Percentiles rank a stretch among this genome's conserved stretches.
These are phyloP conservation scores for Cladosporium velox DNA, from an alignment of 2,329 filamentous ascomycete species.

Conservation along the genomic window DNA sequence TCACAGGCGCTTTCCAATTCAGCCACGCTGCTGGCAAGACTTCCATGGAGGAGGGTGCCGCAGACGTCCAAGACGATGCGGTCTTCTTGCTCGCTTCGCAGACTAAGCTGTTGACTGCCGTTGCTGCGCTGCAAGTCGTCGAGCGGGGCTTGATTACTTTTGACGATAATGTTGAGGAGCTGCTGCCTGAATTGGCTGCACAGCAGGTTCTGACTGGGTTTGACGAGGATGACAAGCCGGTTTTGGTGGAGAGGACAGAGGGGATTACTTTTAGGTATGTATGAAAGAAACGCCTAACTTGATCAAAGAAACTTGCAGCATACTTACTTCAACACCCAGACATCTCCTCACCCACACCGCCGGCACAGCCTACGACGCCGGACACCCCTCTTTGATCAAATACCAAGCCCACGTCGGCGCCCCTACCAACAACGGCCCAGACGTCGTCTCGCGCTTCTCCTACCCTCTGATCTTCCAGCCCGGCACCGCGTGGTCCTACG, in stretches of 20 bases:
- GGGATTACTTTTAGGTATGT: background rate
- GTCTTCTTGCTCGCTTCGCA: slow-evolving; percentile 38
- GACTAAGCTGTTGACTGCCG: slow-evolving; percentile 53
- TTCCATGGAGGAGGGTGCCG: slow-evolving; percentile 14
- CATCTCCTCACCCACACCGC: slow-evolving; percentile 56
- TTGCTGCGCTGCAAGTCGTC: slow-evolving; percentile 58
- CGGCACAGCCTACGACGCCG: slow-evolving; percentile 51
- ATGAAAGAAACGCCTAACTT: too few species aligned
- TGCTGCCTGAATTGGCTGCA: slow-evolving; percentile 52
- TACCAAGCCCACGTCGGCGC: slow-evolving; percentile 25
- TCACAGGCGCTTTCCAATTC: slow-evolving; percentile 35
- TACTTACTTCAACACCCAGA: background rate
- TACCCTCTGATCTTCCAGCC: slow-evolving; percentile 56
- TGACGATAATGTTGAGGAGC: slow-evolving; percentile 47
- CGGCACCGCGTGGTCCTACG: slow-evolving; percentile 55
- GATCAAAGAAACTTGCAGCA: too few species aligned
- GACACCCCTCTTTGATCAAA: slow-evolving; percentile 38
- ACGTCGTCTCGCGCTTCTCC: slow-evolving; percentile 47
- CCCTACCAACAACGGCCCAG: slow-evolving; percentile 24
- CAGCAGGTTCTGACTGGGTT: slow-evolving; percentile 54
- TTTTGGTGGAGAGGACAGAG: slow-evolving; percentile 35
- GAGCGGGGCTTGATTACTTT: slow-evolving; percentile 54
- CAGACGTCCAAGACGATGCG: slow-evolving; percentile 34
- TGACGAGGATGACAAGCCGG: slow-evolving; percentile 42
- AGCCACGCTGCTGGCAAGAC: slow-evolving; percentile 33